Evolutionary conservation across 2,329 filamentous ascomycete genomes (phyloP).

Genomic region (Chaetomium globosum): DNA sequence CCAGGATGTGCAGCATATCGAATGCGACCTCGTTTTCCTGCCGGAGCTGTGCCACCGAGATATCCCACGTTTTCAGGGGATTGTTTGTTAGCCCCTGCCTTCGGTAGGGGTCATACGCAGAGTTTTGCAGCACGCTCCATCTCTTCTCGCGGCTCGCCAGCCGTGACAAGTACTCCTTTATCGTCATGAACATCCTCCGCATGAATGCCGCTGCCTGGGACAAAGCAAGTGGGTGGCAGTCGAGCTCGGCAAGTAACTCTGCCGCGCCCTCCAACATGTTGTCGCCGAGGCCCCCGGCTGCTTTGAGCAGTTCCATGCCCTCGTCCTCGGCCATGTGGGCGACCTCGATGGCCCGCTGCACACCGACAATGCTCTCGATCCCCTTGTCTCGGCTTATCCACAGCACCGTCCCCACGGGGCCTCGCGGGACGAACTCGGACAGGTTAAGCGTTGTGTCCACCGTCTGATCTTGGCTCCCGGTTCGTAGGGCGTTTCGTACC

Average conservation of each 20-base stretch:
- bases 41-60: conserved; percentile 42
- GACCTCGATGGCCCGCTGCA: conserved; percentile 23
- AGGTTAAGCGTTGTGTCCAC: background rate
- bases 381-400: conserved; percentile 32
- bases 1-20: conserved; percentile 39
- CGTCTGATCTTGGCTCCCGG: background rate
- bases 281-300: conserved; percentile 15
- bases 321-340: conserved; percentile 24
- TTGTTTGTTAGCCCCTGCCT: conserved; percentile 40
- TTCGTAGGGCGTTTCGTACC: conserved; percentile 13
- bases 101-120: conserved; percentile 37
- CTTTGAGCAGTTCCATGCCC: conserved; percentile 25
- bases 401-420: conserved; percentile 26
- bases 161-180: conserved; percentile 37
- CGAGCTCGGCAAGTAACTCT: conserved; percentile 28
- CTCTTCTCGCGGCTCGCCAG: conserved; percentile 35
- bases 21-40: conserved; percentile 38
- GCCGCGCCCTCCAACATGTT: conserved; percentile 14
- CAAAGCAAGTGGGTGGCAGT: conserved; percentile 29
- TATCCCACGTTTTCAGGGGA: conserved; percentile 42
- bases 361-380: conserved; percentile 28
- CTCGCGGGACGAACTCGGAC: conserved; percentile 20
- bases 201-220: conserved; percentile 36
- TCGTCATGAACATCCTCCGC: conserved; percentile 35
- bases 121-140: conserved; percentile 35